Base-by-base conservation (phyloP, 129 eudicot species). In the carrot (Daucus carota) region DNA sequence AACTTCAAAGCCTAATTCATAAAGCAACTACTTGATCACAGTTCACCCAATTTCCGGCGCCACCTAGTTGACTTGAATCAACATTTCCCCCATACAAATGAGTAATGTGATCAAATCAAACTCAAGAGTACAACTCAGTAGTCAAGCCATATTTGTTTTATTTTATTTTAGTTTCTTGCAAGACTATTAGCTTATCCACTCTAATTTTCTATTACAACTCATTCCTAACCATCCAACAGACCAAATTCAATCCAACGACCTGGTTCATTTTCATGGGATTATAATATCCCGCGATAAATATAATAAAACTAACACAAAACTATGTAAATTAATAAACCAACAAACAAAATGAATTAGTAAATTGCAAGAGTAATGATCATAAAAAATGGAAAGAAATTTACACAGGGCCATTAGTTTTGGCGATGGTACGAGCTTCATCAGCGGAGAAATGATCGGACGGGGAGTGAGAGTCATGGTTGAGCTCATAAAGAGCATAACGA, bases 401-500 rank as follows among this genome's bases (percentile, higher is more conserved):
- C 98, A 94, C 97, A 29, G 98, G 90, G 34, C 96, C 97, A 73
- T 74, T 73, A 72, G 97, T 94, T 1, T 76, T 76, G 15, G 93
- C 83, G 28, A 84, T 43, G 20, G 47, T 72, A 0, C 98, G 97
- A 83, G 91, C 96, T 69, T 87, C 84, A 29, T 75, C 79, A 52
- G 88, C 75, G 15, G 98, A 84, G 50, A 91, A 83, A 79, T 91
- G 96, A 17, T 91, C 82, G 0, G 85, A 85, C 33, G 92, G 96
- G 42, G 82, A 31, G 40, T 85, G 76, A 38, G 76, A 29, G 4
- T 83, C 63, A 63, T 20, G 81, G 78, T 91, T 93, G 54, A 94
- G 97, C 84, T 94, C 88, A 48, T 83, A 68, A 62, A 86, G 85
- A n/a, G 98, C 98, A 80, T 94, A 94, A 38, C 97, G 96, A 48